Conservation (phyloP, 2,329 filamentous ascomycete species). For the Rhytidhysteron rufulum region DNA sequence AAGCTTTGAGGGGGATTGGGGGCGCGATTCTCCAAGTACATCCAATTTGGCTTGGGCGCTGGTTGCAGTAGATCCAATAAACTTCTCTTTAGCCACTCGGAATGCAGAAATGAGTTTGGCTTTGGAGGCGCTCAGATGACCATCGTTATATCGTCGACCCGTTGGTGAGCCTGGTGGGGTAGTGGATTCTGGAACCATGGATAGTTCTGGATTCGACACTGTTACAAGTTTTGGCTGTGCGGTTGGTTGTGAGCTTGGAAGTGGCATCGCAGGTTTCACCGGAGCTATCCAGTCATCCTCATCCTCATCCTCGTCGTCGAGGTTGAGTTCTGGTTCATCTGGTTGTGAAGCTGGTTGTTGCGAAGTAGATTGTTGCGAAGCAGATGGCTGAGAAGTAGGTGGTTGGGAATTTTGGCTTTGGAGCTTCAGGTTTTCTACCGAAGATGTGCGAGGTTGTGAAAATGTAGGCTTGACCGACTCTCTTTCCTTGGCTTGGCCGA, state of each 20-base stretch:
- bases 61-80: slow-evolving; percentile 67
- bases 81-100: slow-evolving; percentile 79
- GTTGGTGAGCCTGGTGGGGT: slow-evolving; percentile 56
- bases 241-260: slow-evolving; percentile 44
- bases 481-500: slow-evolving; percentile 50
- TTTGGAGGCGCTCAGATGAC: slow-evolving; percentile 86
- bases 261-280: slow-evolving; percentile 35
- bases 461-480: slow-evolving; percentile 35
- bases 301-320: slow-evolving; percentile 39
- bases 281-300: slow-evolving; percentile 61
- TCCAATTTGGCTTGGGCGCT: slow-evolving; percentile 59
- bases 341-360: slow-evolving; percentile 7
- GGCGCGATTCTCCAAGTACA: slow-evolving; percentile 37
- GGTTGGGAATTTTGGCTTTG: slow-evolving; percentile 16
- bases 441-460: slow-evolving; percentile 32
- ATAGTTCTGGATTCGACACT: slow-evolving; percentile 38
- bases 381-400: not conserved
- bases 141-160: slow-evolving; percentile 58
- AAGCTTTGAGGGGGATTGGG: slow-evolving; percentile 32
- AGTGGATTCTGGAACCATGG: slow-evolving; percentile 44
- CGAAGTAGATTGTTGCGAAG: slow-evolving; percentile 1
- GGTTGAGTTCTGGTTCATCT: slow-evolving; percentile 4
- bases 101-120: slow-evolving; percentile 88
- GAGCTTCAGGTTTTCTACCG: slow-evolving; percentile 9
- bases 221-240: slow-evolving; percentile 50